phyloP scores from a whole-genome alignment of 2,329 filamentous ascomycete genomes.

The Amphichorda felina region DNA sequence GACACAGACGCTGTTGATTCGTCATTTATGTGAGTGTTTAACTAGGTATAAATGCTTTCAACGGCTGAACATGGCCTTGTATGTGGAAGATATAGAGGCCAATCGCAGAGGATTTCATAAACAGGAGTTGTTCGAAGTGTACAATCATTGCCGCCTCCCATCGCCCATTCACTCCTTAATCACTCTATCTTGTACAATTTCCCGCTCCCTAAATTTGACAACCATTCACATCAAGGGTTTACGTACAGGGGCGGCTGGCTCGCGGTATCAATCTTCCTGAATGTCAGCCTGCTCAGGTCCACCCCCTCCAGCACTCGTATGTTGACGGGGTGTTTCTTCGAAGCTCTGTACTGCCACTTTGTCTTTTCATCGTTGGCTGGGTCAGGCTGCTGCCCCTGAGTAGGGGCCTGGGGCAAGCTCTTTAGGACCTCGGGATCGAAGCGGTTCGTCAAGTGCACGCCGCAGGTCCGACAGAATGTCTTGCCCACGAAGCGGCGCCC shows the following conservation, averaged over 20 bases:
- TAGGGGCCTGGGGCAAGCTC: constrained; percentile 16
- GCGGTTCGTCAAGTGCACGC: constrained; percentile 26
- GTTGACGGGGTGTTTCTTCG: constrained; percentile 20
- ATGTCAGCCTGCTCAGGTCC: constrained; percentile 15
- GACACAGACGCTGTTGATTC: no score
- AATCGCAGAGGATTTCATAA: no score
- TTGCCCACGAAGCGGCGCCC: constrained; percentile 18
- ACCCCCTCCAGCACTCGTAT: constrained; percentile 24
- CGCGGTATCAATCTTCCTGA: constrained; percentile 13
- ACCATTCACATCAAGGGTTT: constrained; percentile 27
- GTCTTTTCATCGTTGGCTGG: constrained; percentile 10
- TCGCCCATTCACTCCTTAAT: no score
- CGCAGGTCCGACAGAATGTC: constrained; percentile 36
- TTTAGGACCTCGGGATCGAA: constrained; percentile 18
- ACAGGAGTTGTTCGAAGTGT: no score
- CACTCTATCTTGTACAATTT: no score
- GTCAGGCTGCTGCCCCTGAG: no score
- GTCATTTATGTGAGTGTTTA: no score
- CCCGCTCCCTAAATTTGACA: no score
- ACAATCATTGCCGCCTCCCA: no score
- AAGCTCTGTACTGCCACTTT: constrained; percentile 8
- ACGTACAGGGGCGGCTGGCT: constrained; percentile 20
- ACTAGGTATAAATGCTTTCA: no score
- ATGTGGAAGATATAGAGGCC: no score
- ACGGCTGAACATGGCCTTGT: no score